Conservation (phyloP, 441 rosid genomes). For the Pelargonium australe region DNA sequence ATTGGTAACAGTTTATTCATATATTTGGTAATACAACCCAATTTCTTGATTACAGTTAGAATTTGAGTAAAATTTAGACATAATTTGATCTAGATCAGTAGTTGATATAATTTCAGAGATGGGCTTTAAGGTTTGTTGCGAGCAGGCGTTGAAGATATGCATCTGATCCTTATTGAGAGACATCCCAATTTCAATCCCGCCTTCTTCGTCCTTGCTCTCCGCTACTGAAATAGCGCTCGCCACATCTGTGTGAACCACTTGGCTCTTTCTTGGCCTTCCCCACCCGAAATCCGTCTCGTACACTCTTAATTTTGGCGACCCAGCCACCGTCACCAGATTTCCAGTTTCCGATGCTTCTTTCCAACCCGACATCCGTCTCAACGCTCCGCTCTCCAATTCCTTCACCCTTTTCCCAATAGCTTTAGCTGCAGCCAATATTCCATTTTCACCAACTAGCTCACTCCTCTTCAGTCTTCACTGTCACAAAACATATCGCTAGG, state of each 20-base stretch:
- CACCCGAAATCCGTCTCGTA: constrained; percentile 47
- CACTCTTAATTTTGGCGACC: constrained; percentile 15
- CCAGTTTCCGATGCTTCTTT: neutral
- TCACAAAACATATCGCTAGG: neutral
- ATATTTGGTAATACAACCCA: too few species aligned
- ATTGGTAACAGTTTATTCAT: too few species aligned
- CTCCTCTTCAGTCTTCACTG: too few species aligned
- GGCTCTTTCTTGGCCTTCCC: constrained; percentile 36
- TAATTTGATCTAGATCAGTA: too few species aligned
- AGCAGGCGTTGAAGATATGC: neutral
- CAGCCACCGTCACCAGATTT: constrained; percentile 1
- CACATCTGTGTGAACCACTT: constrained; percentile 14
- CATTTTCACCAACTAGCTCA: neutral
- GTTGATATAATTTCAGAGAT: too few species aligned
- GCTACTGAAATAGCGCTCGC: constrained; percentile 3
- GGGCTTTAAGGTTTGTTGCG: too few species aligned
- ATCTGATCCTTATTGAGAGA: constrained; percentile 2
- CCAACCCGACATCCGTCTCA: constrained; percentile 8
- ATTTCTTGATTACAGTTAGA: too few species aligned
- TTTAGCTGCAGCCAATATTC: neutral
- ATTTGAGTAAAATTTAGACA: too few species aligned
- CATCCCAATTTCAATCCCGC: constrained; percentile 16
- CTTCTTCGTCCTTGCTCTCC: constrained; percentile 9
- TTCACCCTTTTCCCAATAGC: neutral
- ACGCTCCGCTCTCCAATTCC: neutral